Conservation (phyloP, 2,329 filamentous ascomycete genomes). For the Thelonectria rubi region DNA sequence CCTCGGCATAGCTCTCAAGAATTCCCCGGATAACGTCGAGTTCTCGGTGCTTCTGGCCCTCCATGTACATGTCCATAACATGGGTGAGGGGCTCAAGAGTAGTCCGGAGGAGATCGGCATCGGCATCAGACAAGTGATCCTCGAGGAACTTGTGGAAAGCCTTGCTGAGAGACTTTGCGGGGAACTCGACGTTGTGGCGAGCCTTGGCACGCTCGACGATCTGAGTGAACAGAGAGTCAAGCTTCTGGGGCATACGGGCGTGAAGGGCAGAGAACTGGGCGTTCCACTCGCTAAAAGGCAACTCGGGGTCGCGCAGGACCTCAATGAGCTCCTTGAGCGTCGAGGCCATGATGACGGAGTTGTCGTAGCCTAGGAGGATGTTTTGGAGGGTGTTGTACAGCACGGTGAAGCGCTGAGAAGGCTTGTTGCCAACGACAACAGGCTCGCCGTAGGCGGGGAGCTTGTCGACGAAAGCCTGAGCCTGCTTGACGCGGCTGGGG, state of each 20-base stretch:
- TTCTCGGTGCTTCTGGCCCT: constrained; percentile 92
- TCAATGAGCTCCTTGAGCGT: constrained; percentile 90
- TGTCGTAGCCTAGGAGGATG: constrained; percentile 94
- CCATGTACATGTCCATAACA: constrained; percentile 81
- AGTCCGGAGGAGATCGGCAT: constrained; percentile 76
- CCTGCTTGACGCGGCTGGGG: constrained; percentile 94
- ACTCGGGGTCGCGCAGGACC: constrained; percentile 86
- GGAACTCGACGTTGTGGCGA: constrained; percentile 82
- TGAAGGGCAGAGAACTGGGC: constrained; percentile 97
- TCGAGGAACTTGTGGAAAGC: constrained; percentile 88
- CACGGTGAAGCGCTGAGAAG: constrained; percentile 84
- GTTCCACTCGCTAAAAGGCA: constrained; percentile 96
- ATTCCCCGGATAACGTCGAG: constrained; percentile 81
- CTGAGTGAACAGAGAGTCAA: constrained; percentile 83
- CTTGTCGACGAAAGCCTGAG: constrained; percentile 90
- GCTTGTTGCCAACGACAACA: constrained; percentile 88
- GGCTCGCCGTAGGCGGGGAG: constrained; percentile 88
- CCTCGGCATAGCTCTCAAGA: constrained; percentile 81
- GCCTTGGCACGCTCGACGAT: constrained; percentile 85
- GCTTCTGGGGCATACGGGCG: constrained; percentile 93
- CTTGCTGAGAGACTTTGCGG: constrained; percentile 86
- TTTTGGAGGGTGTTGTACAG: constrained; percentile 82
- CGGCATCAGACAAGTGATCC: constrained; percentile 78
- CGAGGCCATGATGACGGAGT: constrained; percentile 92
- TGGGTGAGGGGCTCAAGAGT: constrained; percentile 79